Base-by-base conservation (phyloP, 805 yeast genomes). In the Cephaloascus fragrans region DNA sequence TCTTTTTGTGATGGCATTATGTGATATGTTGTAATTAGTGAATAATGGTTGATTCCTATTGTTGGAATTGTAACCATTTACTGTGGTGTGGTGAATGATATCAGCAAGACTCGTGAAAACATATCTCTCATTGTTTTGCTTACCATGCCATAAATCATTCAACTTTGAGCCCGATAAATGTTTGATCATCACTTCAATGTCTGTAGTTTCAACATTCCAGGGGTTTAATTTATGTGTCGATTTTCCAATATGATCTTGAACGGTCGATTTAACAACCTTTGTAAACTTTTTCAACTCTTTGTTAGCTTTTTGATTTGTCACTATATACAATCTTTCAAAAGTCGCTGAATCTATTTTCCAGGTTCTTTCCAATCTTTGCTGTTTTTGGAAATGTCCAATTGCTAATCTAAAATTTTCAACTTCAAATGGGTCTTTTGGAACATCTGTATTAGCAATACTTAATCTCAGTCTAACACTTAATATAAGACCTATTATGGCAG, bases 401-500 rank as follows among this genome's bases (percentile, higher is more conserved):
- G 87, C 74, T 2, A 70, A 56, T 58, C 77, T 71, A 48, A 90
- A 83, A 37, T 71, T 71, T 39, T 79, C 82, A 38, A 77, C 78
- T 44, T 84, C 90, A 51, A 83, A 79, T 0, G 17, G 95, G 90
- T 52, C 93, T 97, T 51, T 86, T 83, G 15, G 78, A 42, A 68
- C 82, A 49, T 68, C 84, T 50, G 59, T 71, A 59, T 53, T 75
- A 59, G 52, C 73, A 23, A 71, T 62, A 10, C 67, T 70, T 9
- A 80, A 62, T 37, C 86, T 77, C 31, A 90, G 52, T 46, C 87
- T 74, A 36, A 85, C 72, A 40, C 87, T 78, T 16, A 83, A 55
- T 0, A 86, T 73, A 50, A 86, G 74, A 35, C 97, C 93, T 6
- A 93, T 57, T 2, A 93, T 67, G 0, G 93, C 90, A 0, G 94